Evolutionary conservation across 768 basidiomycete species (phyloP).

Genomic region (Leccinum ochraceum): DNA sequence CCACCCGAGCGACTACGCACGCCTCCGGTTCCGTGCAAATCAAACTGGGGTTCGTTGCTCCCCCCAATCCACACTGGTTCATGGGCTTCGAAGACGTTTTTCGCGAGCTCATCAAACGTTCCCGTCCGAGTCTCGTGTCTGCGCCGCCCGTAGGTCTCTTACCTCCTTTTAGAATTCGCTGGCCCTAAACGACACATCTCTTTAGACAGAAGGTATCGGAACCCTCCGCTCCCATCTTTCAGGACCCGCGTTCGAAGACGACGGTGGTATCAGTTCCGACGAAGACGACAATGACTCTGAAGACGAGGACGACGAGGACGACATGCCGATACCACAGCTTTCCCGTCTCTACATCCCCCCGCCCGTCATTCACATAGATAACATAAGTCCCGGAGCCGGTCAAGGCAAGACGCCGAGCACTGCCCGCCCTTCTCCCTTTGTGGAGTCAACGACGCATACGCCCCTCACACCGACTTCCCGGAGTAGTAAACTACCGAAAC

Average conservation of each 20-base stretch:
- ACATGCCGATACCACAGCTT: no score
- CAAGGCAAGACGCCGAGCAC: conserved; percentile 24
- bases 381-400: not conserved
- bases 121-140: conserved; percentile 41
- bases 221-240: conserved; percentile 67
- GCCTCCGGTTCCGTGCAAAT: conserved; percentile 23
- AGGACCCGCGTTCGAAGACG: conserved; percentile 67
- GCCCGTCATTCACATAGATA: no score
- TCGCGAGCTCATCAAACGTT: no score
- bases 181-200: not conserved
- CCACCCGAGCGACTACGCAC: conserved; percentile 45
- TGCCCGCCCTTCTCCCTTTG: conserved; percentile 23
- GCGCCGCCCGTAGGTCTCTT: conserved; percentile 69
- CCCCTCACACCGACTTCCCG: conserved; percentile 32
- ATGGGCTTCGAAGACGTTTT: no score
- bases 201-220: conserved; percentile 82
- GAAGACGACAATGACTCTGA: conserved; percentile 39
- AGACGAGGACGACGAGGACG: conserved; percentile 21
- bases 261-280: conserved; percentile 69
- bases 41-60: no score
- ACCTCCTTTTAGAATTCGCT: not conserved
- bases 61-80: no score
- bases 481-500: conserved; percentile 33
- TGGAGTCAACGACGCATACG: conserved; percentile 23
- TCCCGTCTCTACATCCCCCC: no score